Conservation (phyloP, 805 yeast species). For the Spathaspora girioi region DNA sequence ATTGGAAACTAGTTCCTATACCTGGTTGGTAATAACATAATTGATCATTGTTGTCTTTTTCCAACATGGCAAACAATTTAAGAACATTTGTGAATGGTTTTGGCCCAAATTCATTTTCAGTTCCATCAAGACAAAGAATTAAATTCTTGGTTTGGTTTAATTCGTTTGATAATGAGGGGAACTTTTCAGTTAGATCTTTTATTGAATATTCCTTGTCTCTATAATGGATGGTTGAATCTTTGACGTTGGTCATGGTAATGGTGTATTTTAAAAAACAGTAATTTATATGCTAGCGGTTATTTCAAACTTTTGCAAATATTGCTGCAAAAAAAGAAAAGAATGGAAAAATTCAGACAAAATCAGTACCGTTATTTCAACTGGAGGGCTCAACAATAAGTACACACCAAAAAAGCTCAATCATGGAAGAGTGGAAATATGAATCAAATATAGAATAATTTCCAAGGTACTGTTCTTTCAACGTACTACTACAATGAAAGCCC, state of each 20-base stretch:
- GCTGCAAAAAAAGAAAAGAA: background rate
- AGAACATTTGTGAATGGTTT: conserved; percentile 53
- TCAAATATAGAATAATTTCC: too few relatives aligned
- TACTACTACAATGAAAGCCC: too few relatives aligned
- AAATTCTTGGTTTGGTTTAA: conserved; percentile 15
- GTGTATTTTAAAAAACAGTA: background rate
- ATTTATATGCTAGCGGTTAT: background rate
- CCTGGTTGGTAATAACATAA: conserved; percentile 69
- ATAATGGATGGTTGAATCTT: background rate
- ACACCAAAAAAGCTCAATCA: too few relatives aligned
- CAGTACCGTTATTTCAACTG: too few relatives aligned
- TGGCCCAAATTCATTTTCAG: conserved; percentile 55
- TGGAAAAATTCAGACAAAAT: background rate
- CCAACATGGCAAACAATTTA: conserved; percentile 49
- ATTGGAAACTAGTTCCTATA: conserved; percentile 50
- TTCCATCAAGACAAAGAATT: conserved; percentile 61
- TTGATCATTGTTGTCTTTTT: conserved; percentile 42
- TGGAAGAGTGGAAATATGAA: too few relatives aligned
- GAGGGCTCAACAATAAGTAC: too few relatives aligned
- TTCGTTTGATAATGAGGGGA: background rate
- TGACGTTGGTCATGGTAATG: background rate
- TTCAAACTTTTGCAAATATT: background rate
- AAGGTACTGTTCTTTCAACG: too few relatives aligned
- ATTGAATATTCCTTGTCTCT: conserved; percentile 1
- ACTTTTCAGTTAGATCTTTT: background rate